Conservation (phyloP, 2,329 filamentous ascomycete species). For the Pseudogymnoascus sp. region DNA sequence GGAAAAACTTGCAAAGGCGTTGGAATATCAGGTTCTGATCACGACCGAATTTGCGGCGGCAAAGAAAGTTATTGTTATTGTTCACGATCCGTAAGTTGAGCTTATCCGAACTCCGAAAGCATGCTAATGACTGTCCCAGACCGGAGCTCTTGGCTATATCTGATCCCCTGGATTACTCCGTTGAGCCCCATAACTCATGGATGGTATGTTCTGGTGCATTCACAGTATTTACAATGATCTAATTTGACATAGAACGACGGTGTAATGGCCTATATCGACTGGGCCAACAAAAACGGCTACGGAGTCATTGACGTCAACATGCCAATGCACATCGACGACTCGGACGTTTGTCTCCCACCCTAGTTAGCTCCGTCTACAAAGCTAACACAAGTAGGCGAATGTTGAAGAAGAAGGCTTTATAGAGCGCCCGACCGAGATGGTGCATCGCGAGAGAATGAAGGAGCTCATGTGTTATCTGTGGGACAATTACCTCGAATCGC, state of each 20-base stretch:
- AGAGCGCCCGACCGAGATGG: conserved; percentile 21
- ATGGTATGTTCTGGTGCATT: conserved; percentile 52
- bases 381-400: not conserved
- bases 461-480: conserved; percentile 81
- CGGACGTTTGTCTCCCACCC: conserved; percentile 42
- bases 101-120: conserved; percentile 13
- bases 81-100: conserved; percentile 74
- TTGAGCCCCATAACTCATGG: conserved; percentile 81
- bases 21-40: conserved; percentile 78
- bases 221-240: not conserved
- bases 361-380: not conserved
- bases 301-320: conserved; percentile 89
- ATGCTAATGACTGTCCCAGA: conserved; percentile 33
- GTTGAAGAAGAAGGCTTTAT: conserved; percentile 24
- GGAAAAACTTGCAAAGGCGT: conserved; percentile 63
- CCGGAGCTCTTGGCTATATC: conserved; percentile 62
- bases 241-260: conserved; percentile 61
- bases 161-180: conserved; percentile 58
- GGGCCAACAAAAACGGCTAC: conserved; percentile 70
- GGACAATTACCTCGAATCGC: conserved; percentile 91
- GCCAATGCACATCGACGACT: conserved; percentile 63
- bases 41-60: conserved; percentile 62
- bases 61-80: conserved; percentile 69
- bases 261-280: conserved; percentile 72
- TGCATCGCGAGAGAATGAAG: conserved; percentile 31